These are phyloP conservation scores for Aspergillus sp. DNA, from an alignment of 2,329 filamentous ascomycete genomes.

Conservation along the genomic window DNA sequence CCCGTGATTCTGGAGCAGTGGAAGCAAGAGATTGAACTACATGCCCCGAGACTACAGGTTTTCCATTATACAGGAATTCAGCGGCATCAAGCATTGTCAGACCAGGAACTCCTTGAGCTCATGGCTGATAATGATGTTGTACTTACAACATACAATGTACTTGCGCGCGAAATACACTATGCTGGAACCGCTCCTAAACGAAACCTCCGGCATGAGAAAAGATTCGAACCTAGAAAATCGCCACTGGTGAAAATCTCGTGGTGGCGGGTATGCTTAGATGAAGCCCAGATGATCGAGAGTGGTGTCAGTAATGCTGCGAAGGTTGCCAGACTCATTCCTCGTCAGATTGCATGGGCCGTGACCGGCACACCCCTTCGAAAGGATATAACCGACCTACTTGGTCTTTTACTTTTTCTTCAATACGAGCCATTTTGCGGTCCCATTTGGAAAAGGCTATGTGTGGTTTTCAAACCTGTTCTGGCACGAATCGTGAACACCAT, in stretches of 20 bases:
- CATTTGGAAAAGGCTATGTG: constrained; percentile 68
- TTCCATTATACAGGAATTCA: constrained; percentile 58
- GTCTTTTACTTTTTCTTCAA: constrained; percentile 76
- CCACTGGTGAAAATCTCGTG: constrained; percentile 79
- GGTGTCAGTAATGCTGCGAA: constrained; percentile 80
- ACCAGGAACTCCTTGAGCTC: constrained; percentile 47
- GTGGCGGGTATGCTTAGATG: constrained; percentile 76
- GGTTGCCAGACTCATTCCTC: constrained; percentile 76
- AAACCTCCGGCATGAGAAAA: constrained; percentile 63
- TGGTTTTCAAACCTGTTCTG: constrained; percentile 64
- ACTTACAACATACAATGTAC: constrained; percentile 64
- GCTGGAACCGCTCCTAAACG: constrained; percentile 70
- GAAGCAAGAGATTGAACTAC: constrained; percentile 58
- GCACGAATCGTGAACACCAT: constrained; percentile 68
- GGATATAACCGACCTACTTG: constrained; percentile 74
- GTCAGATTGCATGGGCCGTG: constrained; percentile 86
- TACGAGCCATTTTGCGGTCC: constrained; percentile 72
- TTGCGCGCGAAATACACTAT: constrained; percentile 80
- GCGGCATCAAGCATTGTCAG: constrained; percentile 31
- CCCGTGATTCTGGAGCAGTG: constrained; percentile 63
- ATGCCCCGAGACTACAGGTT: constrained; percentile 58
- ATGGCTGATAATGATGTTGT: constrained; percentile 56
- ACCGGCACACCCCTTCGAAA: constrained; percentile 88
- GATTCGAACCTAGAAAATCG: constrained; percentile 66
- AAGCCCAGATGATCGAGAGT: constrained; percentile 87